Percentiles rank a stretch among this genome's conserved stretches.
phyloP scores from a whole-genome alignment of 1,284 basidiomycete species.

The Ustanciosporium gigantosporum region DNA sequence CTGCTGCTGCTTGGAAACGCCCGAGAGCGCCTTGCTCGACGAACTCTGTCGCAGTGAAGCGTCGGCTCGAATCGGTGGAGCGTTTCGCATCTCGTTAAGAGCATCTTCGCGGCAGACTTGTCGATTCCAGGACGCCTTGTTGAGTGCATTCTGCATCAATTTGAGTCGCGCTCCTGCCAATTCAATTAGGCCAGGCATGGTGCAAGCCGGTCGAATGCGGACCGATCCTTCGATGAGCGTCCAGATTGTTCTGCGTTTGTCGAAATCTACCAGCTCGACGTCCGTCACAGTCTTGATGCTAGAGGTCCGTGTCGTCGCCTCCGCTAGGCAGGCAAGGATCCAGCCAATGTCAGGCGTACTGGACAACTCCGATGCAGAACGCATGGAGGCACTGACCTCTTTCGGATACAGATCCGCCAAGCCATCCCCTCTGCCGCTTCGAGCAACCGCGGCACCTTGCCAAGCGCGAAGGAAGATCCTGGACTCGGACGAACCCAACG shows the following conservation, averaged over 20 bases:
- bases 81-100: conserved; percentile 41
- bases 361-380: conserved; percentile 10
- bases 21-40: conserved; percentile 34
- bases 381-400: conserved; percentile 9
- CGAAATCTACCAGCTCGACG: conserved; percentile 48
- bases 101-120: conserved; percentile 50
- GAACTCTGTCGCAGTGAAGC: conserved; percentile 16
- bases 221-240: conserved; percentile 49
- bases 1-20: conserved; percentile 41
- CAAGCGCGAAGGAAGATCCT: conserved; percentile 51
- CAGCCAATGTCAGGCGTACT: conserved; percentile 56
- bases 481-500: conserved; percentile 48
- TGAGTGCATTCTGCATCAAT: conserved; percentile 43
- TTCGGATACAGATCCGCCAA: conserved; percentile 38
- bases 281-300: conserved; percentile 18
- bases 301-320: conserved; percentile 35
- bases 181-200: conserved; percentile 30
- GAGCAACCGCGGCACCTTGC: conserved; percentile 45
- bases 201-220: conserved; percentile 26
- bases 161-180: conserved; percentile 46
- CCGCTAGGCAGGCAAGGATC: conserved; percentile 51
- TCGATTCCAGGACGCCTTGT: conserved; percentile 51
- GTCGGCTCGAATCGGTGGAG: conserved; percentile 21
- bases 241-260: conserved; percentile 50
- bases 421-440: conserved; percentile 34